Evolutionary conservation across 371 early-diverging fungal species (phyloP).

Genomic region (Syncephalastrum racemosum): DNA sequence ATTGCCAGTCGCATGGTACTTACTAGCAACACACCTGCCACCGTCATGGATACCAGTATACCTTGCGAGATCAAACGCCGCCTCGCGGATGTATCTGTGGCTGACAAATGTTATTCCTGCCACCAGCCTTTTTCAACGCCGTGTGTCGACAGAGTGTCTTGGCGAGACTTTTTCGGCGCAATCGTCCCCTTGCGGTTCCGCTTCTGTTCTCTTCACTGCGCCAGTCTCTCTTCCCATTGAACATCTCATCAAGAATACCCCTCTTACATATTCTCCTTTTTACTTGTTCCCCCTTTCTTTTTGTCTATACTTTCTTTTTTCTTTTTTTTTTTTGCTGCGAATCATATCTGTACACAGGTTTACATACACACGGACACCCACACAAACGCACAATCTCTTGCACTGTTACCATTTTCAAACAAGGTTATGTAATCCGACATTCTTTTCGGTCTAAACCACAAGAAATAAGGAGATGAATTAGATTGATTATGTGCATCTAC

Average conservation of each 20-base stretch:
- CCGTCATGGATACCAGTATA: conserved; percentile 1
- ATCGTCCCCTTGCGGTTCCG: conserved; percentile 32
- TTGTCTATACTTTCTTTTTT: not conserved
- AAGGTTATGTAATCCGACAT: too few species aligned
- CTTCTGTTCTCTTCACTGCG: conserved; percentile 35
- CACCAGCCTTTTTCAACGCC: conserved; percentile 18
- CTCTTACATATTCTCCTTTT: too few species aligned
- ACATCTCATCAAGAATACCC: too few species aligned
- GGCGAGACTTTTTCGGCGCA: conserved; percentile 23
- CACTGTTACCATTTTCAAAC: too few species aligned
- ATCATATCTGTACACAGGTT: not conserved
- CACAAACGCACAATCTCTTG: too few species aligned
- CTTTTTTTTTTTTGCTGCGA: not conserved
- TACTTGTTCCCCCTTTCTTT: not conserved
- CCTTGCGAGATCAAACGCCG: conserved; percentile 18
- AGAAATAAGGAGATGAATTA: not conserved
- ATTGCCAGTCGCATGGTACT: conserved; percentile 21
- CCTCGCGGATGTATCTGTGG: conserved; percentile 18
- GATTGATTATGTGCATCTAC: not conserved
- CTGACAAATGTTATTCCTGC: conserved; percentile 31
- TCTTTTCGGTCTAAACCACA: not conserved
- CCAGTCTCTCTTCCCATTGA: not conserved
- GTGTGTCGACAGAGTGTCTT: conserved; percentile 22
- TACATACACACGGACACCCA: too few species aligned
- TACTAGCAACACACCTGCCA: not conserved